These are phyloP conservation scores for Lecanosticta acicola DNA, from an alignment of 2,329 filamentous ascomycete species.

Conservation along the genomic window DNA sequence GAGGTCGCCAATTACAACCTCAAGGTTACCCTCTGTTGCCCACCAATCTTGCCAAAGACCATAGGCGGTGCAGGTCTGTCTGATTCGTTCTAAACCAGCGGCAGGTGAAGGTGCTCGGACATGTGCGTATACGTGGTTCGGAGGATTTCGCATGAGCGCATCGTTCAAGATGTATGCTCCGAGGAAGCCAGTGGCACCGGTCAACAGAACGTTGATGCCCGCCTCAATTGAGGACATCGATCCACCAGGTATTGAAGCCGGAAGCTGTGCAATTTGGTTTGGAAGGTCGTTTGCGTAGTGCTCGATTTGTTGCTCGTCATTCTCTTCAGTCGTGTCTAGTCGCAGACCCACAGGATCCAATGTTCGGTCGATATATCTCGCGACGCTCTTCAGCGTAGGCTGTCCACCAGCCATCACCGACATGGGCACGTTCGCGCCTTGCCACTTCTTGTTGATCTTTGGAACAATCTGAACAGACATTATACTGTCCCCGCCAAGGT, in stretches of 20 bases:
- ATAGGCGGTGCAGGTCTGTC: conserved; percentile 65
- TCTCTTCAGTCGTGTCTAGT: conserved; percentile 43
- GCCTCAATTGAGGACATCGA: conserved; percentile 22
- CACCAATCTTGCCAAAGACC: conserved; percentile 71
- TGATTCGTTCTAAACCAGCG: conserved; percentile 59
- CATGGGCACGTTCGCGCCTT: conserved; percentile 63
- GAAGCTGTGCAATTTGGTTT: conserved; percentile 48
- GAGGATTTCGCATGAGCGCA: conserved; percentile 54
- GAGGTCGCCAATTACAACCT: conserved; percentile 67
- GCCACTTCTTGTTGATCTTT: conserved; percentile 57
- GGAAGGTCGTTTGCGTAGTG: conserved; percentile 51
- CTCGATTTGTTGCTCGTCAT: conserved; percentile 46
- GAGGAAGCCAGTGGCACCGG: conserved; percentile 85
- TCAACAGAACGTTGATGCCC: conserved; percentile 60
- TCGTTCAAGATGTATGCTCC: conserved; percentile 75
- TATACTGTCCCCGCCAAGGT: conserved; percentile 74
- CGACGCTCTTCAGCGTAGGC: conserved; percentile 56
- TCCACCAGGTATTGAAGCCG: conserved; percentile 32
- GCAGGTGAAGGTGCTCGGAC: conserved; percentile 63
- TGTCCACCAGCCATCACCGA: conserved; percentile 60
- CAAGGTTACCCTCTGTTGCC: conserved; percentile 52
- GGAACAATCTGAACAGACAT: conserved; percentile 77
- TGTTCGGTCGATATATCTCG: conserved; percentile 47
- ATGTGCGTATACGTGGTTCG: conserved; percentile 63
- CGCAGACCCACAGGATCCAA: conserved; percentile 45